These are phyloP conservation scores for Dioszegia crocea DNA, from an alignment of 768 basidiomycete genomes.

Conservation along the genomic window DNA sequence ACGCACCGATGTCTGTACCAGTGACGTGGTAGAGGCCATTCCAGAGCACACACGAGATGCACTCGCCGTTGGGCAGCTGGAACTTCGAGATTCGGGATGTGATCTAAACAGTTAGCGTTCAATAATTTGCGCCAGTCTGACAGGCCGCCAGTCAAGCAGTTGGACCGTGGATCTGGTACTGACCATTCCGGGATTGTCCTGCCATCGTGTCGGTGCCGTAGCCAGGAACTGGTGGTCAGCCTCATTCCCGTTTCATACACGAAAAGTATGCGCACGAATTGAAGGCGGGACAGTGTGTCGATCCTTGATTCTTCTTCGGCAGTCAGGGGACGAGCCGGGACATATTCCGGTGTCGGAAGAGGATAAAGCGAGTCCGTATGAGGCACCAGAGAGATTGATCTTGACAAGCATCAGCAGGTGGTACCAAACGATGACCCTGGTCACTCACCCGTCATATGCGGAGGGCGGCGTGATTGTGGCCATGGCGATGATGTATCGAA, in stretches of 20 bases:
- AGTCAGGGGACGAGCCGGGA: slow-evolving; percentile 28
- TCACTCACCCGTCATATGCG: too few species aligned
- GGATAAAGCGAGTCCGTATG: slow-evolving; percentile 15
- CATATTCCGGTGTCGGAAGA: slow-evolving; percentile 28
- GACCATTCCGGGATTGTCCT: slow-evolving; percentile 7
- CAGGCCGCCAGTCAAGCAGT: background rate
- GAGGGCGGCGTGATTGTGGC: too few species aligned
- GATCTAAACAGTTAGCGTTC: background rate
- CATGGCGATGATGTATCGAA: too few species aligned
- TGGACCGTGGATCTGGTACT: background rate
- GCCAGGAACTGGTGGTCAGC: slow-evolving; percentile 35
- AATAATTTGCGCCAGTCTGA: background rate
- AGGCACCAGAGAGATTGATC: background rate
- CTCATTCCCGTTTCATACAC: too few species aligned
- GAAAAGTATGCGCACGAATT: slow-evolving; percentile 39
- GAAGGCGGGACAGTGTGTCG: slow-evolving; percentile 32
- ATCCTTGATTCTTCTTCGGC: slow-evolving; percentile 32
- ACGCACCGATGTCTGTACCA: slow-evolving; percentile 75
- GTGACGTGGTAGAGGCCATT: slow-evolving; percentile 87
- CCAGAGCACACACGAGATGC: slow-evolving; percentile 89
- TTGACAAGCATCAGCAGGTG: too few species aligned
- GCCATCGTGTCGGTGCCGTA: slow-evolving; percentile 44
- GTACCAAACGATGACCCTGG: too few species aligned
- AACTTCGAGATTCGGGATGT: slow-evolving; percentile 75
- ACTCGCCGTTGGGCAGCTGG: slow-evolving; percentile 74